These are phyloP conservation scores for Botrytis sinoallii DNA, from an alignment of 2,329 filamentous ascomycete genomes.

Conservation along the genomic window DNA sequence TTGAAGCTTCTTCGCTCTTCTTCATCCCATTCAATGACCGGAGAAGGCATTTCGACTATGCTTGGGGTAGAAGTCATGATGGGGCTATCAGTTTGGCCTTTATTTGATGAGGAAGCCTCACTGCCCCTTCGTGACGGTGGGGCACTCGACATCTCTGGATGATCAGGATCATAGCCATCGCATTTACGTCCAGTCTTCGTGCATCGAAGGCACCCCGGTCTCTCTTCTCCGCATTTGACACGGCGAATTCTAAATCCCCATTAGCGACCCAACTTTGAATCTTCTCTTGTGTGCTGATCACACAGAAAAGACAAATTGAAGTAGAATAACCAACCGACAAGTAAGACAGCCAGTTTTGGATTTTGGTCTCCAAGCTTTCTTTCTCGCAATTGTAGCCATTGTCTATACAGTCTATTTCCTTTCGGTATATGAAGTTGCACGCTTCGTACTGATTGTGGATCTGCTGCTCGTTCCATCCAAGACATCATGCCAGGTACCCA, in stretches of 20 bases:
- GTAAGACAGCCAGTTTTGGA: constrained; percentile 33
- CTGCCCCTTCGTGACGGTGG: background rate
- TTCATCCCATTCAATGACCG: background rate
- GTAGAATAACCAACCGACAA: constrained; percentile 30
- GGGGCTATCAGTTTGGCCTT: background rate
- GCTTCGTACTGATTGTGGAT: background rate
- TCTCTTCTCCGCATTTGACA: constrained; percentile 36
- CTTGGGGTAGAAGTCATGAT: background rate
- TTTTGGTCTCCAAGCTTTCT: constrained; percentile 34
- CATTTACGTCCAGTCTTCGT: constrained; percentile 33
- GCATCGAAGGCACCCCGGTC: constrained; percentile 33
- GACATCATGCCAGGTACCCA: background rate
- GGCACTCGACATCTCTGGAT: background rate
- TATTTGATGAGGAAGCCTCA: background rate
- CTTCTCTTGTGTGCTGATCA: background rate
- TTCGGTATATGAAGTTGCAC: background rate
- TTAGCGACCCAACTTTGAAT: constrained; percentile 1
- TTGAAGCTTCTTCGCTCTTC: constrained; percentile 23
- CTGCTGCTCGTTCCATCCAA: background rate
- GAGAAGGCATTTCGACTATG: background rate
- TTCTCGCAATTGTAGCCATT: constrained; percentile 21
- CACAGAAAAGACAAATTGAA: background rate
- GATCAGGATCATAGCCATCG: constrained; percentile 31
- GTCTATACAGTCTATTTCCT: background rate
- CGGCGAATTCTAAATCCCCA: constrained; percentile 28